Base-by-base conservation (phyloP, 148 eudicot species). In the Fagopyrum homotropicum region DNA sequence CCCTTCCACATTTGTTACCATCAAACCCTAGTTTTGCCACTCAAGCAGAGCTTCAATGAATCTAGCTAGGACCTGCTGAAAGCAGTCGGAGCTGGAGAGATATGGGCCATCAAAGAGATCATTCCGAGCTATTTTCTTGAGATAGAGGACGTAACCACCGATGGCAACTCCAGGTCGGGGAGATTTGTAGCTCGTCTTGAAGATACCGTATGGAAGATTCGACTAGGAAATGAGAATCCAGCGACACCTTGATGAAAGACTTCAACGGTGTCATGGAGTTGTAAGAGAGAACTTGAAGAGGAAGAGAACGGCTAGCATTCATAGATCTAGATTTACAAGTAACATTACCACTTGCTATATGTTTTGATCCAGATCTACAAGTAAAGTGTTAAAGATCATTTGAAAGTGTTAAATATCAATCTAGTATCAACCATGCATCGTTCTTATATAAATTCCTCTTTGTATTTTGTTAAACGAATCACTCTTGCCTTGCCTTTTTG, bases 151-250 rank as follows among this genome's bases (percentile, higher is more conserved):
- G 64, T 83, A 88, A 30, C 84, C 92, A 0, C 94, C 98, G 57
- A 93, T 93, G 0, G 98, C 98, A 17, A 91, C 98, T 22, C 89
- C 97, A 0, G 92, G 94, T 44, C 92, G 74, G 30, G 98, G 85
- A 83, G 46, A 81, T 29, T 14, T 12, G 45, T 85, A 49, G 52
- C 78, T 79, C 30, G 90, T 84, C 74, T 78, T 85, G 85, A 93
- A 93, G 12, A 93, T 87, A 0, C 98, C 98, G 77, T 85, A 93
- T 0, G 98, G 97, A 55, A 93, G 92, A 80, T 93, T 93, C 83
- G 46, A 93, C 82, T 7, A 97, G 88, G 82, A 93, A 93, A 80
- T 91, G 91, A 45, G 97, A 91, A n/a, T 88, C 91, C 63, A 91
- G 80, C 9, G 79, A 78, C 2, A 91, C 90, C 76, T 89, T 72